These are phyloP conservation scores for Magnolia kwangsiensis DNA, from an alignment of 164 flowering plant species.

Conservation along the genomic window DNA sequence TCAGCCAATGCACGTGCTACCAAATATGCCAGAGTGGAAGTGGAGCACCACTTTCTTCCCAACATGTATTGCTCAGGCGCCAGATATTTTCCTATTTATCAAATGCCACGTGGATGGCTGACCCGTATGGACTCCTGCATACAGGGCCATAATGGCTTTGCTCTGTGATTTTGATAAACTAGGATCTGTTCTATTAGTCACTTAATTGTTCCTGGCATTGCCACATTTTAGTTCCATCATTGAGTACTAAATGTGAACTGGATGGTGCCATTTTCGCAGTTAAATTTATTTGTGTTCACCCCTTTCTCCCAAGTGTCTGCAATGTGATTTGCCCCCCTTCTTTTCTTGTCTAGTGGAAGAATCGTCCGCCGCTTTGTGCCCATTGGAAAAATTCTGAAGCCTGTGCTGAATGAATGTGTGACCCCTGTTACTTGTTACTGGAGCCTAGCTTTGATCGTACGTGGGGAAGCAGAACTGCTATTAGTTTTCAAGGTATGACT, in stretches of 20 bases:
- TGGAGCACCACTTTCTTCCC: too few relatives aligned
- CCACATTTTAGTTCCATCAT: neutral
- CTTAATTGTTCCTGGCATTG: too few relatives aligned
- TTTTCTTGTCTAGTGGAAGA: conserved; percentile 45
- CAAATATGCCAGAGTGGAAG: too few relatives aligned
- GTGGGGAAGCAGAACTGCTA: conserved; percentile 57
- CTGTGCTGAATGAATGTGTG: conserved; percentile 75
- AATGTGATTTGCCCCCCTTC: neutral
- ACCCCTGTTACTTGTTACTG: conserved; percentile 93
- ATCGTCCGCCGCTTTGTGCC: conserved; percentile 65
- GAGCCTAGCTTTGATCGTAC: conserved; percentile 69
- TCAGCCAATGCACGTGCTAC: too few relatives aligned
- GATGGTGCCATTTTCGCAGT: neutral
- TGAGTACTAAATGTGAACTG: neutral
- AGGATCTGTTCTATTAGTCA: too few relatives aligned
- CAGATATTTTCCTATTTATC: too few relatives aligned
- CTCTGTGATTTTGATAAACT: too few relatives aligned
- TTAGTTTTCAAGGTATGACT: conserved; percentile 64
- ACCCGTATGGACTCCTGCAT: too few relatives aligned
- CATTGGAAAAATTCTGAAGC: conserved; percentile 62
- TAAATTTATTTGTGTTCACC: neutral
- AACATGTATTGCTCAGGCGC: too few relatives aligned
- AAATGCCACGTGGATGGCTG: too few relatives aligned
- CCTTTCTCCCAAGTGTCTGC: neutral
- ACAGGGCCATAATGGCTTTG: too few relatives aligned